These are phyloP conservation scores for Agaricales sp. DNA, from an alignment of 1,284 basidiomycete species.

Conservation along the genomic window DNA sequence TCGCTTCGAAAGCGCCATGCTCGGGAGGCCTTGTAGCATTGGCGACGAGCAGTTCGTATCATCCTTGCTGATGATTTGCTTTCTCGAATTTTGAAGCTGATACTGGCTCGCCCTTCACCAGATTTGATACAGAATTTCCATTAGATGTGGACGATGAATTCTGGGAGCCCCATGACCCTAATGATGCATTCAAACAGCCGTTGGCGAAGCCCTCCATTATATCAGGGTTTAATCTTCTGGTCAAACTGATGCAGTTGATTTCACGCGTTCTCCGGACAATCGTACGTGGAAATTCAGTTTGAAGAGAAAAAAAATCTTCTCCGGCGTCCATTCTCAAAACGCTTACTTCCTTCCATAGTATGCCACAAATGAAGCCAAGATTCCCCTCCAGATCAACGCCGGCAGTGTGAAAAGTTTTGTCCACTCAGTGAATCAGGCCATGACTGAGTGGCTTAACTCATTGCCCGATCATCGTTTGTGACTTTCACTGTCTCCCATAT, in stretches of 20 bases:
- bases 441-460: slow-evolving; percentile 64
- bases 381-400: not conserved
- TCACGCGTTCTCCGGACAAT: slow-evolving; percentile 64
- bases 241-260: slow-evolving; percentile 64
- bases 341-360: slow-evolving; percentile 39
- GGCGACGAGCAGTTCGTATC: slow-evolving; percentile 69
- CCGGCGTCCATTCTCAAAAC: slow-evolving; percentile 1
- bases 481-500: slow-evolving; percentile 4
- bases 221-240: slow-evolving; percentile 53
- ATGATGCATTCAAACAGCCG: slow-evolving; percentile 53
- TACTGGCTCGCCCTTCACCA: slow-evolving; percentile 17
- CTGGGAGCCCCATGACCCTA: slow-evolving; percentile 50
- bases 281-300: slow-evolving; percentile 30
- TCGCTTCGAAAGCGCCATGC: slow-evolving; percentile 47
- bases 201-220: slow-evolving; percentile 47
- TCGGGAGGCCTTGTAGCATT: slow-evolving; percentile 64
- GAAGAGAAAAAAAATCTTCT: no score
- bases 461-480: slow-evolving; percentile 62
- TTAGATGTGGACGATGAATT: slow-evolving; percentile 82
- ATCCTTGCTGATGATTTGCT: not conserved
- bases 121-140: slow-evolving; percentile 72
- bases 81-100: not conserved
- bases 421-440: slow-evolving; percentile 56
- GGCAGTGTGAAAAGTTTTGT: slow-evolving; percentile 40
- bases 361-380: slow-evolving; percentile 53